Evolutionary conservation across 371 early-diverging fungal genomes (phyloP).

Genomic region (Mortierella sp.): DNA sequence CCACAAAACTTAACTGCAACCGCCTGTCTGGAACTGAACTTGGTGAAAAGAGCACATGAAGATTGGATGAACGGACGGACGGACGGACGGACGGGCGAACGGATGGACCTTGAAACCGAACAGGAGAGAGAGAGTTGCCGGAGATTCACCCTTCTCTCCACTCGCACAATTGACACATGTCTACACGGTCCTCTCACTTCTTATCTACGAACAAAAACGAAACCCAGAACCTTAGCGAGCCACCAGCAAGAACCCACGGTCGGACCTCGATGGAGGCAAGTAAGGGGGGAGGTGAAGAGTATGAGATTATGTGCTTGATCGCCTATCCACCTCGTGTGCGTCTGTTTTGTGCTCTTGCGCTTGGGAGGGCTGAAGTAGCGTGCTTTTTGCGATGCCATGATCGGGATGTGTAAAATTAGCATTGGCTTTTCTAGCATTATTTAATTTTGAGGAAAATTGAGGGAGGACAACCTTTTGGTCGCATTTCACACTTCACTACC

Average conservation of each 20-base stretch:
- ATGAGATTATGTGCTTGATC: background rate
- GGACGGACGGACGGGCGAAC: background rate
- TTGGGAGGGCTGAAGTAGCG: background rate
- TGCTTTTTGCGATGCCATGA: conserved; percentile 13
- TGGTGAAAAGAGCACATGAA: conserved; percentile 10
- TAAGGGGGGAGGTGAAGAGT: no score
- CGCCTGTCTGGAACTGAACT: conserved; percentile 8
- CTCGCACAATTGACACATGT: conserved; percentile 8
- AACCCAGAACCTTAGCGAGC: background rate
- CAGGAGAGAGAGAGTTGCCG: background rate
- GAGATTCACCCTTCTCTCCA: conserved; percentile 7
- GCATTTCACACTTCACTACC: no score
- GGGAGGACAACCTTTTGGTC: no score
- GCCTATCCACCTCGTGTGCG: background rate
- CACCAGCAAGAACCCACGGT: background rate
- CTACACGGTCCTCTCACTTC: background rate
- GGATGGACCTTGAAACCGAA: background rate
- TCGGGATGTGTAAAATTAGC: conserved; percentile 8
- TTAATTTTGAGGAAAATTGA: background rate
- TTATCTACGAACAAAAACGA: conserved; percentile 4
- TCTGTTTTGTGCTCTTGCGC: background rate
- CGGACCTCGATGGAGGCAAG: background rate
- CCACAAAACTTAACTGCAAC: background rate
- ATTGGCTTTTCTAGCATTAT: conserved; percentile 7
- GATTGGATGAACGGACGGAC: background rate